A percentile compares a stretch with the other conserved stretches of the same genome.
These are phyloP conservation scores for Orobanche coerulescens DNA, from an alignment of 257 asterid species.

Conservation along the genomic window DNA sequence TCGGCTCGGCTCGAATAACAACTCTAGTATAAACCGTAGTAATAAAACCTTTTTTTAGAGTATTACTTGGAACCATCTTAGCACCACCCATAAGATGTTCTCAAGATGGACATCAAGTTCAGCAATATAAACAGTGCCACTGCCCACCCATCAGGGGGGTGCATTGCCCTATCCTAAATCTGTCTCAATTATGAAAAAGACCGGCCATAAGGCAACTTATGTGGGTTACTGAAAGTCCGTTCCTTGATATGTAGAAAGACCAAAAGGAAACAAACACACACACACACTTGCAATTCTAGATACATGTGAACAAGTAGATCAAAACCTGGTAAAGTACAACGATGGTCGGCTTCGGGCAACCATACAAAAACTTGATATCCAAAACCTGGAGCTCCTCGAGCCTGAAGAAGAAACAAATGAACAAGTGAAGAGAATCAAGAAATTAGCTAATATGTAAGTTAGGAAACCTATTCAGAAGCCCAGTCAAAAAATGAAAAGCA, in stretches of 20 bases:
- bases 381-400: constrained; percentile 94
- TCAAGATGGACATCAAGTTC: neutral
- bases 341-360: constrained; percentile 83
- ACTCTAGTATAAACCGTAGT: neutral
- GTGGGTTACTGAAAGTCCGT: neutral
- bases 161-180: neutral
- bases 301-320: constrained; percentile 4
- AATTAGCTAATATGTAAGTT: constrained; percentile 7
- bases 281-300: constrained; percentile 1
- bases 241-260: constrained; percentile 1
- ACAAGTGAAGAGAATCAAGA: constrained; percentile 15
- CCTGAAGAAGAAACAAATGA: constrained; percentile 36
- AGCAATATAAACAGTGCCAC: neutral
- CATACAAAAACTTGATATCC: constrained; percentile 87
- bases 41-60: neutral
- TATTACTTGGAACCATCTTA: constrained; percentile 3
- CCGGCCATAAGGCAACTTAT: neutral
- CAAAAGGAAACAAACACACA: neutral
- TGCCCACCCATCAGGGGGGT: no score
- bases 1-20: no score
- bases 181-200: constrained; percentile 10
- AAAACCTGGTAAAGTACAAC: constrained; percentile 89
- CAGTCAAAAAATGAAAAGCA: neutral
- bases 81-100: constrained; percentile 11
- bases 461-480: constrained; percentile 18